A percentile compares a stretch with the other conserved stretches of the same genome.
Evolutionary conservation across 2,329 filamentous ascomycete genomes (phyloP).

Genomic region (Aspergillus caelatus): DNA sequence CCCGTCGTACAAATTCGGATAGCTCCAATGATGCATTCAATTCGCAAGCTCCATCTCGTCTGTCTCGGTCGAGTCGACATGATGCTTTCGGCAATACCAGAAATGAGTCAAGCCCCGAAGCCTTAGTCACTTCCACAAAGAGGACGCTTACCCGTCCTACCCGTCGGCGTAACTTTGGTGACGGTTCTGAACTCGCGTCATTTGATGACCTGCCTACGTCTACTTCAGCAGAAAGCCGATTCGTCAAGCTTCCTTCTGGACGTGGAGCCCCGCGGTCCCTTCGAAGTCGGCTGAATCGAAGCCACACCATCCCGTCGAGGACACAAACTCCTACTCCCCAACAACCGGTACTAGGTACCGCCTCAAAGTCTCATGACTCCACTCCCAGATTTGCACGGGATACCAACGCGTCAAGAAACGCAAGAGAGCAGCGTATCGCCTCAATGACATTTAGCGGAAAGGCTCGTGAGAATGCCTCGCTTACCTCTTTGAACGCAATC

Average conservation of each 20-base stretch:
- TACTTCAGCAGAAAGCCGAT: constrained; percentile 76
- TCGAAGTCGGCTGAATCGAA: constrained; percentile 53
- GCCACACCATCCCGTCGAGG: constrained; percentile 34
- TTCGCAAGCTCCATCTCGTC: constrained; percentile 44
- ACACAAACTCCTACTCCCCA: constrained; percentile 47
- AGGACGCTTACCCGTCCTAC: constrained; percentile 75
- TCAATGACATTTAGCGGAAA: constrained; percentile 41
- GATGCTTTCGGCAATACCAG: constrained; percentile 53
- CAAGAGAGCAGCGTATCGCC: constrained; percentile 62
- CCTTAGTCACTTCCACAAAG: constrained; percentile 60
- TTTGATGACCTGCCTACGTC: constrained; percentile 97
- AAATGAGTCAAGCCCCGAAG: constrained; percentile 53
- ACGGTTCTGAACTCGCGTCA: constrained; percentile 86
- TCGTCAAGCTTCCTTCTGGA: constrained; percentile 74
- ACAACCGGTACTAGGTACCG: constrained; percentile 62
- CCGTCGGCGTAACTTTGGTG: constrained; percentile 75
- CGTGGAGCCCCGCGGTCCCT: constrained; percentile 68
- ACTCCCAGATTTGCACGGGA: constrained; percentile 68
- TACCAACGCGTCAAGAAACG: constrained; percentile 67
- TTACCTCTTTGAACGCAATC: constrained; percentile 58
- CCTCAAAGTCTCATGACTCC: constrained; percentile 50
- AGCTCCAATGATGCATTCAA: constrained; percentile 55
- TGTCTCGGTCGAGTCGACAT: constrained; percentile 46
- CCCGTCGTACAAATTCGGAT: constrained; percentile 83
- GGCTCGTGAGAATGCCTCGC: constrained; percentile 46